Base-by-base conservation (phyloP, 495 filamentous ascomycete genomes). In the Lasiosphaeris hirsuta region DNA sequence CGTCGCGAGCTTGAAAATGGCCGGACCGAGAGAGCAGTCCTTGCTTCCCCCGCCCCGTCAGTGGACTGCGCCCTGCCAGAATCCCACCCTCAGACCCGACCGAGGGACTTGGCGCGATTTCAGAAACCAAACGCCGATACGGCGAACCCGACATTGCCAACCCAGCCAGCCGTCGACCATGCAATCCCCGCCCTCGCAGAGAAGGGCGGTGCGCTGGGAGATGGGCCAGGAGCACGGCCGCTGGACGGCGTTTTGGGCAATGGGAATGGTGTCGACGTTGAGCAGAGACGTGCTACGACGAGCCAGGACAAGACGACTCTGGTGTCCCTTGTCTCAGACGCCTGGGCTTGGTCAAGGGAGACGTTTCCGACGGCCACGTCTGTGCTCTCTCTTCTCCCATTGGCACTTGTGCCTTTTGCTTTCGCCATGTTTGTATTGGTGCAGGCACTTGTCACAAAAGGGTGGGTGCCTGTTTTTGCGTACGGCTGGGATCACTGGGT, bases 401-500 rank as follows among this genome's bases (percentile, higher is more conserved):
- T 81, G 36, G 78, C 83, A 0, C 75, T 87, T 1, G 72, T 88
- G 0, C 85, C 85, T 4, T 88, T 88, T 60, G 79, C 84, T 1
- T 78, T 88, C 47, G 69, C 76, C 54, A 87, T 88, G 84, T 88
- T 88, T 57, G 75, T 88, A 34, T 77, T 88, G 6, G 84, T 87
- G 1, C 84, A 88, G 60, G 84, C 77, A 0, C 70, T 88, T 19
- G 83, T 84, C 8, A 84, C 81, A 6, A 86, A 85, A 53, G 84
- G 85, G 13, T 87, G 85, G 85, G 82, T 88, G 0, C 74, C 75
- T 0, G 82, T 87, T 3, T 87, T 87, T 60, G 84, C 84, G 0
- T 77, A 84, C 58, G 84, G 84, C n/a, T 88, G 84, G 84, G 78
- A 86, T 56, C 79, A 82, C 46, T 87, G 85, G 84, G 84, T 88